A percentile compares a stretch with the other conserved stretches of the same genome.
These are phyloP conservation scores for Geotrichum aggregatum DNA, from an alignment of 1,139 yeast species.

Conservation along the genomic window DNA sequence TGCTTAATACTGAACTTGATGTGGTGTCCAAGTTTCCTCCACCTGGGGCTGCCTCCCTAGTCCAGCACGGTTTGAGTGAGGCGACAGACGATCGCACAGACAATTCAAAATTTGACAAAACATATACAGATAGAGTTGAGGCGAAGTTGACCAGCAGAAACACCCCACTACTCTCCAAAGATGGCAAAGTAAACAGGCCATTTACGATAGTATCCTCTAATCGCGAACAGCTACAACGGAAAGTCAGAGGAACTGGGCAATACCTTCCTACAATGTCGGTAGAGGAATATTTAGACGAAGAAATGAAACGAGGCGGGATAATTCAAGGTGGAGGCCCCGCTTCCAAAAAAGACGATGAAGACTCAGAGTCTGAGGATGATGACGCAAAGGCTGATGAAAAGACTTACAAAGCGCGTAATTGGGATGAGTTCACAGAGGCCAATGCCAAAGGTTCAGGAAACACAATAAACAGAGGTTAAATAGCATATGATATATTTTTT, in stretches of 20 bases:
- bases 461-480: constrained; percentile 52
- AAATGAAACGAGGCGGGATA: constrained; percentile 75
- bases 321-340: constrained; percentile 50
- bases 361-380: constrained; percentile 49
- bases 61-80: constrained; percentile 15
- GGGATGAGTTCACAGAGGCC: constrained; percentile 92
- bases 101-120: background rate
- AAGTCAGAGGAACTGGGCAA: constrained; percentile 90
- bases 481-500: background rate
- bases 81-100: constrained; percentile 5
- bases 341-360: constrained; percentile 41
- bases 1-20: constrained; percentile 54
- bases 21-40: constrained; percentile 41
- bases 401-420: constrained; percentile 65
- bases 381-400: constrained; percentile 43
- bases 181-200: constrained; percentile 78
- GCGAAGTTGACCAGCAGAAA: constrained; percentile 10
- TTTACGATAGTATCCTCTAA: constrained; percentile 64
- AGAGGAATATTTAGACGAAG: constrained; percentile 85
- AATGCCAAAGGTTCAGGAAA: constrained; percentile 83
- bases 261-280: constrained; percentile 91
- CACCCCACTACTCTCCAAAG: constrained; percentile 39
- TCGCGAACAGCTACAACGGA: constrained; percentile 53
- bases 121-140: constrained; percentile 18
- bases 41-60: constrained; percentile 8